phyloP scores from a whole-genome alignment of 164 flowering plant species.

The Macadamia tetraphylla region DNA sequence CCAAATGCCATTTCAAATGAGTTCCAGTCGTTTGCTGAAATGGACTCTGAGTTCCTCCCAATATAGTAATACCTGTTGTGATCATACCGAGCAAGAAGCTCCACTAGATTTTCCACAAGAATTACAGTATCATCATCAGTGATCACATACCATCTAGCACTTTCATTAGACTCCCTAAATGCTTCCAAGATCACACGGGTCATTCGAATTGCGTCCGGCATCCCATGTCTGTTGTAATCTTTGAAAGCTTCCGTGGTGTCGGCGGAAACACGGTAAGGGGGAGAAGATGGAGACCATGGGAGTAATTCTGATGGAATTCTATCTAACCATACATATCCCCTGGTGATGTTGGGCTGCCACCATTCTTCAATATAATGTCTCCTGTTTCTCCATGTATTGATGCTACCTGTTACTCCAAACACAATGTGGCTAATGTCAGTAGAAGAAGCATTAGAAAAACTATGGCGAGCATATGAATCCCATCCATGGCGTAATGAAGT shows the following conservation, averaged over 20 bases:
- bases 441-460: conserved; percentile 1
- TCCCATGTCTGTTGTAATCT: conserved; percentile 18
- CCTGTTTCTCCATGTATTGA: conserved; percentile 32
- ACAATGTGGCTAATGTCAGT: conserved; percentile 48
- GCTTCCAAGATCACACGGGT: conserved; percentile 36
- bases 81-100: conserved; percentile 41
- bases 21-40: conserved; percentile 30
- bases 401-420: conserved; percentile 40
- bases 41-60: conserved; percentile 44
- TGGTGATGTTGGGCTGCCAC: conserved; percentile 56
- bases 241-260: conserved; percentile 19
- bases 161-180: conserved; percentile 21
- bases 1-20: conserved; percentile 66
- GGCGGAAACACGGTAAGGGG: conserved; percentile 39
- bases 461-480: neutral
- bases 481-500: conserved; percentile 1
- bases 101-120: conserved; percentile 45
- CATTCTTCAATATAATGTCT: conserved; percentile 34
- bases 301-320: conserved; percentile 27
- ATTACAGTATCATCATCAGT: conserved; percentile 59
- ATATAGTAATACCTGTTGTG: conserved; percentile 53
- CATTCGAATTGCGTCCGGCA: conserved; percentile 24
- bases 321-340: conserved; percentile 46
- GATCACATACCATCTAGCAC: conserved; percentile 53
- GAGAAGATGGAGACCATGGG: conserved; percentile 49